Evolutionary conservation across 75 land plant genomes (phyloP).

Genomic region (Larix kaempferi): DNA sequence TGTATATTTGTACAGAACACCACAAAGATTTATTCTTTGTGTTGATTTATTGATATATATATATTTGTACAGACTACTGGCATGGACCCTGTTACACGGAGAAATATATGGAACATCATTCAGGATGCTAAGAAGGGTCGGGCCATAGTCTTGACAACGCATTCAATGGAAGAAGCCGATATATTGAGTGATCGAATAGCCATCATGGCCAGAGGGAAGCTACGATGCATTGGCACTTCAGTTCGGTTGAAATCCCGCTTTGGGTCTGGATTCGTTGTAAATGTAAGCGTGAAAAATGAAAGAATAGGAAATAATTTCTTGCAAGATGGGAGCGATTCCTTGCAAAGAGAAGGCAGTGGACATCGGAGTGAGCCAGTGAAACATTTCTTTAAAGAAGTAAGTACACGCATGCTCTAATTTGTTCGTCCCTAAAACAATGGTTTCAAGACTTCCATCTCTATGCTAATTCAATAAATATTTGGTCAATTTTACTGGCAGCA

Average conservation of each 20-base stretch:
- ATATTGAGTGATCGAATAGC: slow-evolving; percentile 29
- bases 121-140: slow-evolving; percentile 18
- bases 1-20: slow-evolving; percentile 36
- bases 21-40: no score
- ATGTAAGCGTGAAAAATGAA: background rate
- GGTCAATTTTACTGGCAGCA: slow-evolving; percentile 5
- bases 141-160: slow-evolving; percentile 30
- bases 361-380: slow-evolving; percentile 16
- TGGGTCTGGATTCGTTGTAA: slow-evolving; percentile 25
- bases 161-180: slow-evolving; percentile 44
- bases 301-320: slow-evolving; percentile 7
- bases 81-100: slow-evolving; percentile 35
- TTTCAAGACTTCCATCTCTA: background rate
- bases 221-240: slow-evolving; percentile 27
- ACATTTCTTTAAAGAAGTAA: slow-evolving; percentile 18
- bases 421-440: background rate
- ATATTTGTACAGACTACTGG: slow-evolving; percentile 24
- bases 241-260: slow-evolving; percentile 21
- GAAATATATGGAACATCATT: slow-evolving; percentile 32
- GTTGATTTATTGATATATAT: no score
- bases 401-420: background rate
- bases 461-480: background rate
- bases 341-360: slow-evolving; percentile 1
- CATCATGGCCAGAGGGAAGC: slow-evolving; percentile 25
- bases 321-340: slow-evolving; percentile 6